Evolutionary conservation across 202 grass and related monocot species (phyloP).

Genomic region (Digitaria exilis): DNA sequence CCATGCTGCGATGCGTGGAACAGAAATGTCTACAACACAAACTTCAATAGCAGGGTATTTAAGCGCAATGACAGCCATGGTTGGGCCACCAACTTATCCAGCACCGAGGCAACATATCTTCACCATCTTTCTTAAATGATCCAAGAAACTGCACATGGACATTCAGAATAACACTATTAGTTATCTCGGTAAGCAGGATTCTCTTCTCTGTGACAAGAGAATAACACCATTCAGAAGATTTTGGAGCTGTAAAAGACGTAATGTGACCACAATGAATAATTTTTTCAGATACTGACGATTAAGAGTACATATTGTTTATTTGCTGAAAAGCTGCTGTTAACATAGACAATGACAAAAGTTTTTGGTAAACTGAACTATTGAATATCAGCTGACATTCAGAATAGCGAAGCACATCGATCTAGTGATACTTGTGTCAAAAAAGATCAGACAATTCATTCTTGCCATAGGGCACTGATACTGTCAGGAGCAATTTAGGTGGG

Average conservation of each 20-base stretch:
- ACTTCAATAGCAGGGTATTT: constrained; percentile 77
- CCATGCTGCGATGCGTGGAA: constrained; percentile 68
- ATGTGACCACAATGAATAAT: not conserved
- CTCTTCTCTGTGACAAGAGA: not conserved
- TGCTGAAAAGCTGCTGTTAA: not conserved
- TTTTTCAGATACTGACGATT: not conserved
- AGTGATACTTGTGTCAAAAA: not conserved
- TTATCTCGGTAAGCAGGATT: not conserved
- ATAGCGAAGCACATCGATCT: not conserved
- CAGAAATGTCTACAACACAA: constrained; percentile 73
- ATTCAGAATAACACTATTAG: constrained; percentile 3
- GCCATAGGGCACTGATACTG: not conserved
- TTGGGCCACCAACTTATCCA: constrained; percentile 86
- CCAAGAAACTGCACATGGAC: constrained; percentile 12
- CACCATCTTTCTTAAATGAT: constrained; percentile 61
- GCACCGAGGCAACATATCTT: constrained; percentile 92
- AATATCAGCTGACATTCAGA: not conserved
- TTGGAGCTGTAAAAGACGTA: not conserved
- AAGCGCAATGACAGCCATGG: constrained; percentile 86
- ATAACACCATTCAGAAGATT: not conserved
- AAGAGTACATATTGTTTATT: not conserved
- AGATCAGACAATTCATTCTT: not conserved
- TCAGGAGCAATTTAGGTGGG: not conserved
- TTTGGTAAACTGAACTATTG: not conserved
- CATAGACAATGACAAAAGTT: not conserved